These are phyloP conservation scores for Afroboletus lepidellus DNA, from an alignment of 1,284 basidiomycete species.

Conservation along the genomic window DNA sequence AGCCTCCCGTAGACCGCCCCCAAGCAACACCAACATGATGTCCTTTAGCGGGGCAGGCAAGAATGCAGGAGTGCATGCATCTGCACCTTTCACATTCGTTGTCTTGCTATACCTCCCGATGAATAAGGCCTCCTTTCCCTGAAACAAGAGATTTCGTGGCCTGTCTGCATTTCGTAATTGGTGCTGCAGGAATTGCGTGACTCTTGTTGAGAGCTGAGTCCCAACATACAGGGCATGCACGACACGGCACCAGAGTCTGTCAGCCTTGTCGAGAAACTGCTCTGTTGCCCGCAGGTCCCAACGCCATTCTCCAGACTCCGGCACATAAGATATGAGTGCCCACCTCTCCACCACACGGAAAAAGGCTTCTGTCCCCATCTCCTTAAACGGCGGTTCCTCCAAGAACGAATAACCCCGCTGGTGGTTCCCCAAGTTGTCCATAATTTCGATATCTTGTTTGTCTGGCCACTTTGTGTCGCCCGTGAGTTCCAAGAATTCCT, in stretches of 20 bases:
- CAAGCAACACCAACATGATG: background rate
- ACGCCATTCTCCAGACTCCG: background rate
- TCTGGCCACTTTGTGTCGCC: no score
- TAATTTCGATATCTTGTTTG: no score
- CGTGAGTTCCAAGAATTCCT: background rate
- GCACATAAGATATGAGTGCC: background rate
- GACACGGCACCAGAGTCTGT: background rate
- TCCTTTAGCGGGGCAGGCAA: background rate
- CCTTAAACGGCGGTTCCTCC: no score
- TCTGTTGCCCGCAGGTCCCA: background rate
- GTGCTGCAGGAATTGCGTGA: background rate
- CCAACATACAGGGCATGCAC: slow-evolving; percentile 1
- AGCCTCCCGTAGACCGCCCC: slow-evolving; percentile 6
- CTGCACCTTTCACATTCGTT: background rate
- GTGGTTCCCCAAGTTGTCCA: no score
- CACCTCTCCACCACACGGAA: no score
- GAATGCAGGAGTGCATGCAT: slow-evolving; percentile 6
- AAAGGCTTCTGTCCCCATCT: no score
- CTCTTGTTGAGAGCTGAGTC: background rate
- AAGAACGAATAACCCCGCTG: no score
- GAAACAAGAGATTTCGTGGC: background rate
- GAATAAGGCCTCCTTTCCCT: background rate
- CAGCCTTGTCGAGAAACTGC: background rate
- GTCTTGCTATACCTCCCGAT: slow-evolving; percentile 9
- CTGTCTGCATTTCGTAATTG: slow-evolving; percentile 6